A percentile compares a stretch with the other conserved stretches of the same genome.
phyloP scores from a whole-genome alignment of 768 basidiomycete species.

The Russula sp. region DNA sequence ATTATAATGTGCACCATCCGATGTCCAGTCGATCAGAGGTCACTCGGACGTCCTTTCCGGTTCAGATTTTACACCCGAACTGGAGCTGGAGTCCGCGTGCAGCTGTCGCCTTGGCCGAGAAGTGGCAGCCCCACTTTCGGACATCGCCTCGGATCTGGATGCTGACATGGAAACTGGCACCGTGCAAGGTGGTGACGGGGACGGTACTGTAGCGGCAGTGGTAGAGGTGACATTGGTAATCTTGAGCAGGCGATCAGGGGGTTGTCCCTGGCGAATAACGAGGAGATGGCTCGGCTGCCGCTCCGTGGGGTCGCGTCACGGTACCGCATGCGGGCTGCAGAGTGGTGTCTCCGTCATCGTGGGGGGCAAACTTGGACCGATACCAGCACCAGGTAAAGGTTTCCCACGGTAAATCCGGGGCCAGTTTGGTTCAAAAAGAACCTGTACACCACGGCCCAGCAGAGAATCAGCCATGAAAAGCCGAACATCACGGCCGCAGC shows the following conservation, averaged over 20 bases:
- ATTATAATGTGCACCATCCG: conserved; percentile 36
- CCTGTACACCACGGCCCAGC: no score
- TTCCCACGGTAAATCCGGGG: no score
- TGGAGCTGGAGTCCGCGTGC: not conserved
- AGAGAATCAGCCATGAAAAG: no score
- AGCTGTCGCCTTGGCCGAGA: no score
- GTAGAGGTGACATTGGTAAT: not conserved
- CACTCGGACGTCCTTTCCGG: conserved; percentile 23
- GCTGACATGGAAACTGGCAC: conserved; percentile 23
- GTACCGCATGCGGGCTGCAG: conserved; percentile 8
- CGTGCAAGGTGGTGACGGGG: conserved; percentile 16
- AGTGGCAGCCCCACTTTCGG: conserved; percentile 16
- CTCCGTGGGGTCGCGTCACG: conserved; percentile 8
- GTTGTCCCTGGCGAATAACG: conserved; percentile 30
- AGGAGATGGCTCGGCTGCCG: conserved; percentile 21
- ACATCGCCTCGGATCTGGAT: conserved; percentile 29
- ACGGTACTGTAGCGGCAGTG: no score
- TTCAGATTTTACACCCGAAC: conserved; percentile 14
- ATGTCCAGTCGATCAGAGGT: conserved; percentile 22
- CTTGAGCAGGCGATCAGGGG: conserved; percentile 22
- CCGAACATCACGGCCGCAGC: no score
- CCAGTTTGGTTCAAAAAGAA: no score
- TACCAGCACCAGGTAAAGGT: no score
- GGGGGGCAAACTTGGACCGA: no score
- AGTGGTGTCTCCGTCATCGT: conserved; percentile 16